A percentile compares a stretch with the other conserved stretches of the same genome.
These are phyloP conservation scores for Camptophora hylomeconis DNA, from an alignment of 2,329 filamentous ascomycete genomes.

Conservation along the genomic window DNA sequence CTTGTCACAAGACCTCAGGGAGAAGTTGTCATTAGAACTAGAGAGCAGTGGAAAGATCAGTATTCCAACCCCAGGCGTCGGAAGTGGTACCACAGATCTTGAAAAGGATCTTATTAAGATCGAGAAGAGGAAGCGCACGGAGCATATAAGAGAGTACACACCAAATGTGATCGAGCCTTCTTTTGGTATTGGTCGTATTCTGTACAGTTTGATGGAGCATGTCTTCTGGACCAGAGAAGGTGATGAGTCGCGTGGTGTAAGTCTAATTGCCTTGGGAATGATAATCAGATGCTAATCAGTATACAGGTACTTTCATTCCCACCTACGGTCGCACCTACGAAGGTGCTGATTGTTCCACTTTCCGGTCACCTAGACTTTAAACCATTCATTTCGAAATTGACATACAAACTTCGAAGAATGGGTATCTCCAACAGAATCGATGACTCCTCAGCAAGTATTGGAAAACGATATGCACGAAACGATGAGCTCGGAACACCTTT, in stretches of 20 bases:
- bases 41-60: conserved; percentile 60
- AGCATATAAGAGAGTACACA: conserved; percentile 80
- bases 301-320: conserved; percentile 60
- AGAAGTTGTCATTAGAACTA: conserved; percentile 64
- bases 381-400: conserved; percentile 61
- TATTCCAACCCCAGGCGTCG: conserved; percentile 56
- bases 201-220: conserved; percentile 90
- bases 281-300: no score
- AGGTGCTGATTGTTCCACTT: conserved; percentile 83
- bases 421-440: conserved; percentile 78
- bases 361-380: conserved; percentile 70
- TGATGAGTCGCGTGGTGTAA: conserved; percentile 75
- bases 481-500: conserved; percentile 92
- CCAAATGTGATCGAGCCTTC: conserved; percentile 96
- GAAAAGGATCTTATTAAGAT: conserved; percentile 68
- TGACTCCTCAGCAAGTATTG: conserved; percentile 81
- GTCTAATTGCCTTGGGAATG: conserved; percentile 32
- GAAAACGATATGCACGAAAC: conserved; percentile 87
- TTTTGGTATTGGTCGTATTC: conserved; percentile 88
- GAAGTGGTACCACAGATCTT: conserved; percentile 64
- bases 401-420: conserved; percentile 59
- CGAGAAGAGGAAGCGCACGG: conserved; percentile 67
- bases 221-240: conserved; percentile 82
- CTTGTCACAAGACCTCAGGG: conserved; percentile 67
- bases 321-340: conserved; percentile 74